Evolutionary conservation across 2,329 filamentous ascomycete species (phyloP), one percentile per base, ranked within the genome.

Genomic region (Coniochaeta sp.): DNA sequence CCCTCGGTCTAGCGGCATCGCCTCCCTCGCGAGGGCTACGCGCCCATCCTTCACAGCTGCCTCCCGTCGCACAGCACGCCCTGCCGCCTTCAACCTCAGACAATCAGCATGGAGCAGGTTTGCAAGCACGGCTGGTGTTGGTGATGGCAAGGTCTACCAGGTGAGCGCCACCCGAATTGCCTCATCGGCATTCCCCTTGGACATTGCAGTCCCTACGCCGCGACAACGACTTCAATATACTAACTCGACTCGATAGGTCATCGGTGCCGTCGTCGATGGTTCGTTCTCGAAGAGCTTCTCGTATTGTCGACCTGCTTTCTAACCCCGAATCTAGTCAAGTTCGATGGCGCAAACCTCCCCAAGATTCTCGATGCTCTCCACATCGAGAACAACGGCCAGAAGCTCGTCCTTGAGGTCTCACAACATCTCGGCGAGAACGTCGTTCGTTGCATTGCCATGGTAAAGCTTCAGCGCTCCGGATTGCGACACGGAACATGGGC

Each of bases 361-460:
- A 76, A 91, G 64, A 99, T 99, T 85, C 86, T 97, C 72, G 97
- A 99, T 78, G 94, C 94, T 71, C 82, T 99, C 68, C 85, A 87
- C 76, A 95, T 90, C 66, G 76, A 84, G 63, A 97, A 97, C 80
- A 86, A 87, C 75, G 90, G 88, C 72, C 81, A 95, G 72, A 96
- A 94, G 83, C 87, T 99, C 61, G 83, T 95, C 61, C 85, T 99
- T 61, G 94, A 99, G 82, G 94, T 97, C 72, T 80, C 94, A 91
- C 94, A 99, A 96, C 94, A 97, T 85, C 79, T 99, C 76, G 94
- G 94, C 80, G 89, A 99, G 82, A 96, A 90, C 82, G 89, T 96
- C 71, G 94, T 99, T 74, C 87, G 94, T 76, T 95, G 90, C 77
- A 99, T 99, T 95, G 94, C 94, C 78, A 99, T 99, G 94, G 94